Conservation (phyloP, 2,329 filamentous ascomycete species). For the Sordariomycetes sp. region DNA sequence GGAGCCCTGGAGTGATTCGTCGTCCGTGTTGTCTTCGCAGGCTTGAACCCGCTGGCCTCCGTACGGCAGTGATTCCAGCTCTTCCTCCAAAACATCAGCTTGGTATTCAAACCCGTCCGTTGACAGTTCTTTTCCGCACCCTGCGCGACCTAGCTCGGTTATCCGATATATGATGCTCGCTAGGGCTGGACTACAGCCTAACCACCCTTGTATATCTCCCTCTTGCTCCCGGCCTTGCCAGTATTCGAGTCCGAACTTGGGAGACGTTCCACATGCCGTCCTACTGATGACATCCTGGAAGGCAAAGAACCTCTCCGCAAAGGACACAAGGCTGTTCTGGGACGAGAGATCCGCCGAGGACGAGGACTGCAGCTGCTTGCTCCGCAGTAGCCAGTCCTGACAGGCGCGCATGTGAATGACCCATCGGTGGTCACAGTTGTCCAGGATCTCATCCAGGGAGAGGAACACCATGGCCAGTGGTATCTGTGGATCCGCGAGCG, state of each 20-base stretch:
- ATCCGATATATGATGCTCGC: conserved; percentile 30
- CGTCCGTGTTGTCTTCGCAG: neutral
- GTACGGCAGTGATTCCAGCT: neutral
- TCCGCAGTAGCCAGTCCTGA: conserved; percentile 27
- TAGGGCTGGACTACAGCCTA: conserved; percentile 31
- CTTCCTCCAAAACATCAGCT: conserved; percentile 10
- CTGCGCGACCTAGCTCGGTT: conserved; percentile 28
- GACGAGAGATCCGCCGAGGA: neutral
- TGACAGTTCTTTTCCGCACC: conserved; percentile 13
- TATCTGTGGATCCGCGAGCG: conserved; percentile 1
- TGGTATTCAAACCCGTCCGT: conserved; percentile 17
- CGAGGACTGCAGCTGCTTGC: conserved; percentile 12
- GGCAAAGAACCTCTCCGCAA: conserved; percentile 32
- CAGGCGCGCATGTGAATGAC: conserved; percentile 31
- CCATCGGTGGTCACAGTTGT: conserved; percentile 17
- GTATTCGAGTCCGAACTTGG: conserved; percentile 30
- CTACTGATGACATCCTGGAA: conserved; percentile 37
- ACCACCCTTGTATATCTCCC: conserved; percentile 24
- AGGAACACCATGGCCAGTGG: conserved; percentile 4
- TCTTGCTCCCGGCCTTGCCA: conserved; percentile 19
- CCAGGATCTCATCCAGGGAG: conserved; percentile 2
- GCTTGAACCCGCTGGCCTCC: neutral
- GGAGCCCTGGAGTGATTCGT: neutral
- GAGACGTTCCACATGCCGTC: conserved; percentile 31
- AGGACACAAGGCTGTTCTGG: conserved; percentile 13